phyloP scores from a whole-genome alignment of 116 monocot genomes.

The Dioscorea cayenensis region DNA sequence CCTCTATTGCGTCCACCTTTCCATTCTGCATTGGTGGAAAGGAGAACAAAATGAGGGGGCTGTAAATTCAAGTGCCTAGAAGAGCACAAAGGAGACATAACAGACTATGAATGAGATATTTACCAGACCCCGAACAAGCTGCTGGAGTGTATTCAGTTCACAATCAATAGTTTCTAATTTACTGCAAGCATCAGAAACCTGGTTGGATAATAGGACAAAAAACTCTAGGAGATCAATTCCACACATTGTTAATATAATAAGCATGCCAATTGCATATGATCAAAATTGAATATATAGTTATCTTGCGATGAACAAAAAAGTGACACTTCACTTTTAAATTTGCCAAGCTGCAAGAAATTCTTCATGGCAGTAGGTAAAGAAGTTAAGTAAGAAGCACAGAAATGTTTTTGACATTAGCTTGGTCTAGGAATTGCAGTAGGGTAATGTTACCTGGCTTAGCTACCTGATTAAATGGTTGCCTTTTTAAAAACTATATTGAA shows the following conservation, averaged over 20 bases:
- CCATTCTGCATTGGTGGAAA: constrained; percentile 38
- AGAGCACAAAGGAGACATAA: not conserved
- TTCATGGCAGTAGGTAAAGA: no score
- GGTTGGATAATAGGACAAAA: constrained; percentile 1
- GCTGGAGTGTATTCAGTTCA: constrained; percentile 54
- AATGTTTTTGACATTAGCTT: no score
- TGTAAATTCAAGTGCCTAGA: not conserved
- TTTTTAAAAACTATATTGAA: not conserved
- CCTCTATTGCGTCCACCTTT: constrained; percentile 74
- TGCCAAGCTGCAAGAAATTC: no score
- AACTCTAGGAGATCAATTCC: not conserved
- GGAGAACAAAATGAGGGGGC: constrained; percentile 4
- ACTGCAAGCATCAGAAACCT: constrained; percentile 73
- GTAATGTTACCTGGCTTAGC: no score
- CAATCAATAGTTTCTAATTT: constrained; percentile 55
- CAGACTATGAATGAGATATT: constrained; percentile 10
- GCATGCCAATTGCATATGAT: no score
- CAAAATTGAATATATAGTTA: no score
- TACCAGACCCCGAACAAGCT: constrained; percentile 68
- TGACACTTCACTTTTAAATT: no score
- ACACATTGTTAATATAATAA: no score
- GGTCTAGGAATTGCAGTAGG: no score
- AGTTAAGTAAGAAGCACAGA: no score
- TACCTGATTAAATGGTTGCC: no score
- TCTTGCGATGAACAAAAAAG: no score